Percentiles rank a stretch among this genome's conserved stretches.
Evolutionary conservation across 352 stramenopile species (phyloP).

Genomic region (Bremia lactucae): DNA sequence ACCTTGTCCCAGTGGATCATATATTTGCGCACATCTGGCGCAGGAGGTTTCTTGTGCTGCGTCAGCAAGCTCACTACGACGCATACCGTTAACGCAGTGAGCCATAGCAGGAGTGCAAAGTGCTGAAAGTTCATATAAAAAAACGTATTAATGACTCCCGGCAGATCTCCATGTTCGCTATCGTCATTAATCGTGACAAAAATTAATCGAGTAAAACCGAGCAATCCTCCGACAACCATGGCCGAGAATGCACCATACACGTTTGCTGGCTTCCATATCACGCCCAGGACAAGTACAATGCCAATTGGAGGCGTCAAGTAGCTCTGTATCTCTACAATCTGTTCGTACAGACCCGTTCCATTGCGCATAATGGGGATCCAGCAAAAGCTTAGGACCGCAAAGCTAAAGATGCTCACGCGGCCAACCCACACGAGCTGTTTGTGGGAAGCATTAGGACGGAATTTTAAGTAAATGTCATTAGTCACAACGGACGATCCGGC

Average conservation of each 20-base stretch:
- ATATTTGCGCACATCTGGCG: conserved; percentile 31
- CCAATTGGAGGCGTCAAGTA: conserved; percentile 51
- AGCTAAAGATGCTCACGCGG: conserved; percentile 33
- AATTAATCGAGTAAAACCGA: conserved; percentile 39
- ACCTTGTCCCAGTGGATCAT: conserved; percentile 43
- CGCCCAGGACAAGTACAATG: conserved; percentile 48
- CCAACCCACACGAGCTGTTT: conserved; percentile 53
- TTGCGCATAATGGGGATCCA: conserved; percentile 59
- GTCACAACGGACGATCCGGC: conserved; percentile 47
- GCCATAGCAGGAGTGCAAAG: conserved; percentile 48
- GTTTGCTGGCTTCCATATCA: conserved; percentile 41
- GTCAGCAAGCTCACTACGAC: conserved; percentile 42
- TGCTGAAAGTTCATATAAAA: conserved; percentile 72
- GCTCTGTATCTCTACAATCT: conserved; percentile 52
- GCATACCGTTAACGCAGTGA: conserved; percentile 34
- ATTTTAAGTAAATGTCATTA: conserved; percentile 56
- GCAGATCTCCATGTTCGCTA: conserved; percentile 29
- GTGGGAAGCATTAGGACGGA: conserved; percentile 37
- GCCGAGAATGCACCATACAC: conserved; percentile 35
- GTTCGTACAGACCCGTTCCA: conserved; percentile 47
- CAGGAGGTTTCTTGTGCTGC: conserved; percentile 24
- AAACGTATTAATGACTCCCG: conserved; percentile 32
- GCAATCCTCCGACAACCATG: conserved; percentile 35
- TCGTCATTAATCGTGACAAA: conserved; percentile 48
- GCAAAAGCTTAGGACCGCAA: conserved; percentile 43